Percentiles rank a stretch among this genome's conserved stretches.
Evolutionary conservation across 495 filamentous ascomycete species (phyloP).

Genomic region (Lophiotrema nucula): DNA sequence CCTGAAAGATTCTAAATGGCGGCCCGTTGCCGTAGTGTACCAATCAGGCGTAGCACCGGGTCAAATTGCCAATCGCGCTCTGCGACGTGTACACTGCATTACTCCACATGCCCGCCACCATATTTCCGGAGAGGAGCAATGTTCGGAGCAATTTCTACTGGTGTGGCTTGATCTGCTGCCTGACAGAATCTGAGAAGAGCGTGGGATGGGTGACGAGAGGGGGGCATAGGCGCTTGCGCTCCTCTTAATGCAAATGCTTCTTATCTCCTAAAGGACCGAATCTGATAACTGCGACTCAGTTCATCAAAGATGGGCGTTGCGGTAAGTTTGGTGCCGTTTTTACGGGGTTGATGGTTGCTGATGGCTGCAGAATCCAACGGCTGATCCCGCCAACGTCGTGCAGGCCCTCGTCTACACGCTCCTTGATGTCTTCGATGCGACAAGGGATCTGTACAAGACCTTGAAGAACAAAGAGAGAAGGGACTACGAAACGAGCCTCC

Average conservation of each 20-base stretch:
- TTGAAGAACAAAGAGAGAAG: slow-evolving; percentile 24
- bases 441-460: slow-evolving; percentile 23
- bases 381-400: slow-evolving; percentile 26
- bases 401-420: slow-evolving; percentile 26
- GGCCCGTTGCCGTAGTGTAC: slow-evolving; percentile 6
- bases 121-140: neutral
- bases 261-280: slow-evolving; percentile 11
- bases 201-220: neutral
- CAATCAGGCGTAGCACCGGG: slow-evolving; percentile 15
- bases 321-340: slow-evolving; percentile 7
- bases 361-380: slow-evolving; percentile 15
- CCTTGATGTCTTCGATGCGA: slow-evolving; percentile 25
- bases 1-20: neutral
- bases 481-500: slow-evolving; percentile 20
- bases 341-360: slow-evolving; percentile 2
- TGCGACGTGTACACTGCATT: slow-evolving; percentile 31
- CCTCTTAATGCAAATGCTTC: slow-evolving; percentile 6
- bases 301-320: slow-evolving; percentile 18
- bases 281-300: neutral
- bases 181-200: slow-evolving; percentile 3
- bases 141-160: neutral
- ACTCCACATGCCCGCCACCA: slow-evolving; percentile 1
- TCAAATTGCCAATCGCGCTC: slow-evolving; percentile 17
- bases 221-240: neutral
- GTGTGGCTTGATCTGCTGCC: slow-evolving; percentile 14